Conservation (phyloP, 805 yeast genomes). For the Grigorovia jiainica region DNA sequence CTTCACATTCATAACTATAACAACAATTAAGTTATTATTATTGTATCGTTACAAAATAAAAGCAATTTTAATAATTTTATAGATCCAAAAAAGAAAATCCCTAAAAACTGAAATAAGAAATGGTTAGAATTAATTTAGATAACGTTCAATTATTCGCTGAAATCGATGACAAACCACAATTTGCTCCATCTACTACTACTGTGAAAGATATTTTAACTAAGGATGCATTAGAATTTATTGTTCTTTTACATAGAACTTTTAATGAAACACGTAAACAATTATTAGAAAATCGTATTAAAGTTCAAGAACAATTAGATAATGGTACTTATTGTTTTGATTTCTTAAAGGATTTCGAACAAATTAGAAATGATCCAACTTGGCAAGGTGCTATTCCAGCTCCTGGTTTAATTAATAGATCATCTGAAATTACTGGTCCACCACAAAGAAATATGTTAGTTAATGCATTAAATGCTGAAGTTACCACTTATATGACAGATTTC, state of each 20-base stretch:
- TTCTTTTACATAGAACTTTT: constrained; percentile 65
- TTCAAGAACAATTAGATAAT: constrained; percentile 50
- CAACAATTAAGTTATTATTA: no score
- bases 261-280: constrained; percentile 49
- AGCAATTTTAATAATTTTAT: no score
- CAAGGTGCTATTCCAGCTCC: constrained; percentile 65
- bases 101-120: constrained; percentile 1
- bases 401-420: constrained; percentile 65
- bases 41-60: no score
- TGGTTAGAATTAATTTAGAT: constrained; percentile 22
- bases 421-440: constrained; percentile 81
- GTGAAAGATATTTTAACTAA: constrained; percentile 31
- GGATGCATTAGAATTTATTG: constrained; percentile 54
- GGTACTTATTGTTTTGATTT: constrained; percentile 51
- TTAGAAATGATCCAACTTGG: constrained; percentile 69
- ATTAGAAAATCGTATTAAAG: constrained; percentile 49
- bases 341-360: constrained; percentile 56
- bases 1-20: no score
- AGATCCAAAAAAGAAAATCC: no score
- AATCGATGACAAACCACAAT: constrained; percentile 22
- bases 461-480: constrained; percentile 69
- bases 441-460: constrained; percentile 76
- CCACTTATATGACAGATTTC: constrained; percentile 79
- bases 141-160: constrained; percentile 31
- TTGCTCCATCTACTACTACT: constrained; percentile 32